phyloP scores from a whole-genome alignment of 331 rosid genomes.

The Malus hybrid region DNA sequence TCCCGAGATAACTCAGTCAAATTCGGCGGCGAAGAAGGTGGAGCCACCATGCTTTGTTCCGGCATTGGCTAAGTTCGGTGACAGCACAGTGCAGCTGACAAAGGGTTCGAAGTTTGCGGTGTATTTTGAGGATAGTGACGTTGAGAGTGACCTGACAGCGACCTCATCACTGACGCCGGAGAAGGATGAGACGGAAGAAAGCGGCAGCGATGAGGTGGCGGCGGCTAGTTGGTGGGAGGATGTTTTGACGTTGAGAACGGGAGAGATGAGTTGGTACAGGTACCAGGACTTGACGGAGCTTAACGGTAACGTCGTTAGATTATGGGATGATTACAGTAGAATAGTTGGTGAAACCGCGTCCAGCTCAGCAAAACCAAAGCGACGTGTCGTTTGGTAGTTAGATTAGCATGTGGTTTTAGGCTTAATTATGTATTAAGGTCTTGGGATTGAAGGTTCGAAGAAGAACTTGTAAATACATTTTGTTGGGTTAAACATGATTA shows the following conservation, averaged over 20 bases:
- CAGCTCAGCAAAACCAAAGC: neutral
- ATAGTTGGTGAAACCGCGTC: neutral
- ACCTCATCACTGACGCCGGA: neutral
- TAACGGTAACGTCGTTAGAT: slow-evolving; percentile 69
- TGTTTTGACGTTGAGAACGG: slow-evolving; percentile 31
- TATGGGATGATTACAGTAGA: slow-evolving; percentile 38
- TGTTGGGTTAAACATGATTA: slow-evolving; percentile 4
- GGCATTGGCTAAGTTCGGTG: neutral
- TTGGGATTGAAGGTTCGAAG: neutral
- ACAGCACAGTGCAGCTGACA: slow-evolving; percentile 17
- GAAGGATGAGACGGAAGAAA: neutral
- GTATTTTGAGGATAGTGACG: slow-evolving; percentile 13
- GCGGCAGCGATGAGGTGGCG: neutral
- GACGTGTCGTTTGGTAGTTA: slow-evolving; percentile 20
- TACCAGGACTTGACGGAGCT: slow-evolving; percentile 56
- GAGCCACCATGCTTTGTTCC: neutral
- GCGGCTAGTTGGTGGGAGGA: slow-evolving; percentile 36
- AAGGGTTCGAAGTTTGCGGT: slow-evolving; percentile 37
- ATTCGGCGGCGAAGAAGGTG: neutral
- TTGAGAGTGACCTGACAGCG: slow-evolving; percentile 13
- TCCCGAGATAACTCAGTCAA: neutral
- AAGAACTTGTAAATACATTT: slow-evolving; percentile 13
- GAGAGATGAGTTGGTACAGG: slow-evolving; percentile 56
- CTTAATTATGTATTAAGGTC: neutral
- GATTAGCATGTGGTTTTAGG: neutral